Base-by-base conservation (phyloP, 371 early-diverging fungal genomes). In the Lichtheimia ramosa region DNA sequence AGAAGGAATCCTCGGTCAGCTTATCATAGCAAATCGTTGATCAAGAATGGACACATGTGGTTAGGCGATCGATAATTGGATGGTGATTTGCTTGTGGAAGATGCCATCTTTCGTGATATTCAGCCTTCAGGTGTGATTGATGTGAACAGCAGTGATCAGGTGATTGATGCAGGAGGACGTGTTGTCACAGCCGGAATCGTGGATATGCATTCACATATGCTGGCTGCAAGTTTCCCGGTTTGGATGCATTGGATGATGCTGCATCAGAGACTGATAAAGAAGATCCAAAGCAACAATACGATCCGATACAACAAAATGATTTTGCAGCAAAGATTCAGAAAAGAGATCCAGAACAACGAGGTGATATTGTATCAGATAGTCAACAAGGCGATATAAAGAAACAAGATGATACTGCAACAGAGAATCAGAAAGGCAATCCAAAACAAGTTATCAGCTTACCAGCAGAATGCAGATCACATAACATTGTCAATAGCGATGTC, bases 111-210 rank as follows among this genome's bases (percentile, higher is more conserved):
- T 72, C 66, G 73, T 23, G 46, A 46, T n/a, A 61, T 69, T 43
- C 65, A 67, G 10, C 71, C 73, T n/a, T 25, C 43, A n/a, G 67
- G 62, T 5, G 67, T 74, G 3, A 24, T 60, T 28, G 53, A 57
- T 5, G 50, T 24, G 28, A 39, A 52, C 3, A 23, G n/a, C 16
- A 16, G 15, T 24, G 46, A 24, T n/a, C 25, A 51, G 51, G 56
- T 66, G 15, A 74, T 92, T 18, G 85, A 93, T 56, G 86, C 86
- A 51, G 78, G 74, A 40, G 88, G 87, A 7, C 84, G 87, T 42
- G 81, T 83, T 21, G 76, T 93, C 15, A 90, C 91, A 7, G 92
- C 94, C 12, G 92, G 94, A 50, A 75, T 93, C 23, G 84, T 93
- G 2, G 94, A 92, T 67, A 87, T 87, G 91, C 90, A 93, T 71